These are phyloP conservation scores for Lichtheimia ramosa DNA, from an alignment of 371 early-diverging fungal species.

Conservation along the genomic window DNA sequence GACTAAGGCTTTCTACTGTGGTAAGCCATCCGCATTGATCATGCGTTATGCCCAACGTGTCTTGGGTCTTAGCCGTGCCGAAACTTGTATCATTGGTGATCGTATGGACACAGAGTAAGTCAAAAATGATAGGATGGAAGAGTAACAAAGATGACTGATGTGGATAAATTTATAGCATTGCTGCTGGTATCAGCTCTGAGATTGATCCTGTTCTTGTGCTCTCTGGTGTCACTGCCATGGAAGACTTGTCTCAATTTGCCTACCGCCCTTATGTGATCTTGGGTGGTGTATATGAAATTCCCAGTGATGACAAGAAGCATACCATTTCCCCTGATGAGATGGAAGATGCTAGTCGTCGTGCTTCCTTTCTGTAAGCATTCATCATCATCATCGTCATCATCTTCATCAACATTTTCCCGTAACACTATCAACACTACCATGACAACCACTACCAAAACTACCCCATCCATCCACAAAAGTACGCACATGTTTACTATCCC, in stretches of 20 bases:
- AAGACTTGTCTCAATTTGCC: constrained; percentile 51
- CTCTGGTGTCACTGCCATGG: constrained; percentile 59
- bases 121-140: too few relatives aligned
- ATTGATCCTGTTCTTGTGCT: constrained; percentile 69
- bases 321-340: constrained; percentile 35
- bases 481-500: too few relatives aligned
- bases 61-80: constrained; percentile 55
- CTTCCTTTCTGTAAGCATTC: background rate
- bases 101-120: constrained; percentile 67
- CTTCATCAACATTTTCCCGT: too few relatives aligned
- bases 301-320: constrained; percentile 39
- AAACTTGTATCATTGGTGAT: constrained; percentile 72
- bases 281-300: constrained; percentile 64
- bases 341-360: constrained; percentile 31
- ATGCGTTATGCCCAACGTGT: constrained; percentile 66
- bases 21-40: constrained; percentile 68
- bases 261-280: constrained; percentile 64
- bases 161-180: constrained; percentile 20
- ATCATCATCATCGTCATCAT: background rate
- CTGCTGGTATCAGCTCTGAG: constrained; percentile 58
- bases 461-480: too few relatives aligned
- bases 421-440: too few relatives aligned
- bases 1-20: constrained; percentile 69
- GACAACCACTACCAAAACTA: too few relatives aligned
- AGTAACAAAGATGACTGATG: constrained; percentile 16